These are phyloP conservation scores for Corylus americana DNA, from an alignment of 306 rosid species.

Conservation along the genomic window DNA sequence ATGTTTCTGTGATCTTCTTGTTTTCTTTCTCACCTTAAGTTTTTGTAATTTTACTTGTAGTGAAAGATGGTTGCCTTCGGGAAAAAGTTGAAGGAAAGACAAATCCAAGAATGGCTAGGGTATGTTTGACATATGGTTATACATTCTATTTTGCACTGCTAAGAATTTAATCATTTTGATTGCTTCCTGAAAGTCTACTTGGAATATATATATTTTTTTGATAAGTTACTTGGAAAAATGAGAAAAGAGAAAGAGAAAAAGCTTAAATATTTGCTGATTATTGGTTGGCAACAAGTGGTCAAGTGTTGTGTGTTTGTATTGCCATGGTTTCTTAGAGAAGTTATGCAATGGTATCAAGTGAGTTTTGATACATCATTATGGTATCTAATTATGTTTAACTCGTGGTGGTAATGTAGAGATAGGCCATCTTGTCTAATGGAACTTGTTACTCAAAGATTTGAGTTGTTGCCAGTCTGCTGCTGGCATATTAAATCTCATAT, in stretches of 20 bases:
- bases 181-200: constrained; percentile 6
- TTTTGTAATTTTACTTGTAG: constrained; percentile 33
- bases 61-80: constrained; percentile 94
- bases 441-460: background rate
- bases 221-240: background rate
- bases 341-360: background rate
- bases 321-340: background rate
- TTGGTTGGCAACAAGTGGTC: background rate
- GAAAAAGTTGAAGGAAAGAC: constrained; percentile 93
- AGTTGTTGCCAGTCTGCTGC: background rate
- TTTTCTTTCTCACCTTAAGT: constrained; percentile 16
- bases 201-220: too few species aligned
- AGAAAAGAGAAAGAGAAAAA: constrained; percentile 1
- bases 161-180: background rate
- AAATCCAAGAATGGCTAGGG: constrained; percentile 91
- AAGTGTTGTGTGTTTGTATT: background rate
- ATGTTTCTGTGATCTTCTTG: constrained; percentile 11
- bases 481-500: background rate
- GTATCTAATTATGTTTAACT: background rate
- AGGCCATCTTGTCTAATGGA: background rate
- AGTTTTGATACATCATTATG: constrained; percentile 8
- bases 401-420: background rate
- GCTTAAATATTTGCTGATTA: background rate
- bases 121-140: constrained; percentile 32
- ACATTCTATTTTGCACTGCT: background rate